These are phyloP conservation scores for Tulasnella sp. DNA, from an alignment of 768 basidiomycete species.

Conservation along the genomic window DNA sequence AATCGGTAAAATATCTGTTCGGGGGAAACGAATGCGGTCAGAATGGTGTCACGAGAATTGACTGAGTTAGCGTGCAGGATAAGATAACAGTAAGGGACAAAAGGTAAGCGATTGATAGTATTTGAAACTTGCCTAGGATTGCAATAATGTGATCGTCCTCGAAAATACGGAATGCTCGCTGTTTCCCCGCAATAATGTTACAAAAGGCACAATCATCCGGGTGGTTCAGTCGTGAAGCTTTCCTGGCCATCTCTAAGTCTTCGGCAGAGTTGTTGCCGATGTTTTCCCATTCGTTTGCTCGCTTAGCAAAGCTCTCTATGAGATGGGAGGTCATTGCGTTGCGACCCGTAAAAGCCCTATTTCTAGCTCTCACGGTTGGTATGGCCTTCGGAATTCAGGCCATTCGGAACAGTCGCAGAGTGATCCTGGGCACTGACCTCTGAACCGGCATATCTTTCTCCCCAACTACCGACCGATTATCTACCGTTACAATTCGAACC, in stretches of 20 bases:
- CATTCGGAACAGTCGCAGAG: too few species aligned
- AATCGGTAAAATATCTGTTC: conserved; percentile 62
- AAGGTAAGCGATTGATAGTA: conserved; percentile 23
- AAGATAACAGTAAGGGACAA: background rate
- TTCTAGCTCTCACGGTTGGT: background rate
- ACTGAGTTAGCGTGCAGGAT: background rate
- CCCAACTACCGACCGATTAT: too few species aligned
- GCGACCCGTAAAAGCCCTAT: background rate
- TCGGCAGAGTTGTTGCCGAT: background rate
- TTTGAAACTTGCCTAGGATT: conserved; percentile 49
- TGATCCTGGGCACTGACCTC: too few species aligned
- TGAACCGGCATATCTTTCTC: too few species aligned
- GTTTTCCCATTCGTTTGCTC: background rate
- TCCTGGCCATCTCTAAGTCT: background rate
- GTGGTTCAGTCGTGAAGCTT: background rate
- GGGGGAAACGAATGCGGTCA: background rate
- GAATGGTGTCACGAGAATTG: background rate
- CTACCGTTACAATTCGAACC: too few species aligned
- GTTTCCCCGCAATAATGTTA: conserved; percentile 52
- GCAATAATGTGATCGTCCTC: conserved; percentile 62
- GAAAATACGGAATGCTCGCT: conserved; percentile 50
- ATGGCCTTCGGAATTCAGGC: too few species aligned
- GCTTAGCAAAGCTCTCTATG: conserved; percentile 9
- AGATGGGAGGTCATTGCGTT: conserved; percentile 8
- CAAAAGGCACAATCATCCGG: conserved; percentile 60